Conservation (phyloP, 768 basidiomycete species). For the Hirschioporus abietinus region DNA sequence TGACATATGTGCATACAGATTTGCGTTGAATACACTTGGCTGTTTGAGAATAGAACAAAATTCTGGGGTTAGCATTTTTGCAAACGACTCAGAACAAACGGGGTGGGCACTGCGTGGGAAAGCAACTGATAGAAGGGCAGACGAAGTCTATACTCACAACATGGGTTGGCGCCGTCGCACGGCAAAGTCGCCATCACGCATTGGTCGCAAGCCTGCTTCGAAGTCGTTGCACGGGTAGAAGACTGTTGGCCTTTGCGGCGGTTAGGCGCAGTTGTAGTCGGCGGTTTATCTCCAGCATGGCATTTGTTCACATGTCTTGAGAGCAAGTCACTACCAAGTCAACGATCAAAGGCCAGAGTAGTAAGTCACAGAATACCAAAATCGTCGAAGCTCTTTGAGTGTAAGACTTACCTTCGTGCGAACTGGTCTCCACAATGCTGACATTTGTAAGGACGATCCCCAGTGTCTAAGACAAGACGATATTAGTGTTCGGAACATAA, state of each 20-base stretch:
- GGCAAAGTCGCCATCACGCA: constrained; percentile 72
- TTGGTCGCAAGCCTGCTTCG: constrained; percentile 82
- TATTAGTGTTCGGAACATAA: constrained; percentile 8
- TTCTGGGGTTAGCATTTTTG: constrained; percentile 4
- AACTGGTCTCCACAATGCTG: constrained; percentile 87
- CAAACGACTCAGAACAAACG: constrained; percentile 8
- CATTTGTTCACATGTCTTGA: constrained; percentile 87
- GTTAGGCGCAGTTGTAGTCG: constrained; percentile 30
- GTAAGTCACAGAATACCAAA: background rate
- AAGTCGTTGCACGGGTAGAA: constrained; percentile 67
- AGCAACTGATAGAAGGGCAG: background rate
- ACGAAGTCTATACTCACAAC: constrained; percentile 49
- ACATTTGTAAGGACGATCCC: constrained; percentile 87
- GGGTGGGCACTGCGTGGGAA: constrained; percentile 7
- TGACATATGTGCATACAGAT: constrained; percentile 71
- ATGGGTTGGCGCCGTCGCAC: constrained; percentile 77
- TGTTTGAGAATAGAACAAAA: constrained; percentile 21
- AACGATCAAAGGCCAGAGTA: constrained; percentile 2
- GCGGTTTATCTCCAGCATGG: constrained; percentile 69
- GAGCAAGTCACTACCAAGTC: constrained; percentile 60
- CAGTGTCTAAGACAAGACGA: constrained; percentile 54
- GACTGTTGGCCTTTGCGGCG: constrained; percentile 66
- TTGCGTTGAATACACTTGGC: constrained; percentile 74
- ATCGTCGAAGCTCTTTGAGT: constrained; percentile 9
- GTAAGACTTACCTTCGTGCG: constrained; percentile 58